These are phyloP conservation scores for Silene vulgaris DNA, from an alignment of 179 eudicot species.

Conservation along the genomic window DNA sequence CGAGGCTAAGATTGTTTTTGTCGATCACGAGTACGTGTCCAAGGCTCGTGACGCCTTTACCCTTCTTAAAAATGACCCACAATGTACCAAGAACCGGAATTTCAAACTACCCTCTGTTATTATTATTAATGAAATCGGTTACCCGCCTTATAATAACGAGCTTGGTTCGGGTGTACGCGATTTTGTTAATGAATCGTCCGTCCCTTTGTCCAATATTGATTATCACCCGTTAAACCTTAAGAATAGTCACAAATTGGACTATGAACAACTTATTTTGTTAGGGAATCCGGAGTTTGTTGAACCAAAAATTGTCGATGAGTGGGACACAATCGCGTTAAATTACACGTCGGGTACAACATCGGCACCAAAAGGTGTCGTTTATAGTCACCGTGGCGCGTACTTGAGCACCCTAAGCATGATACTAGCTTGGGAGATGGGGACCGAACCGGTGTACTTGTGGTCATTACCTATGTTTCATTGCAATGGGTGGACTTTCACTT, in stretches of 20 bases:
- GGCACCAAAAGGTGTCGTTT: conserved; percentile 64
- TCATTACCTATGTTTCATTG: conserved; percentile 78
- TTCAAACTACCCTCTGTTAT: conserved; percentile 31
- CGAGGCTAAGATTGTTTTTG: conserved; percentile 51
- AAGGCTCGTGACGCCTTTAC: conserved; percentile 45
- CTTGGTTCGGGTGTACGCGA: conserved; percentile 16
- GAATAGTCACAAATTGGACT: conserved; percentile 16
- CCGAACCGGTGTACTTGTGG: conserved; percentile 58
- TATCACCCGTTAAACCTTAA: conserved; percentile 12
- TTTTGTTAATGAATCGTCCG: conserved; percentile 9
- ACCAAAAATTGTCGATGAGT: conserved; percentile 34
- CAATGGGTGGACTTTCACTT: conserved; percentile 84
- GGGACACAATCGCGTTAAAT: conserved; percentile 61
- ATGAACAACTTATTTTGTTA: conserved; percentile 26
- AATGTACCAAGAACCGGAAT: not conserved
- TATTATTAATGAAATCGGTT: conserved; percentile 48
- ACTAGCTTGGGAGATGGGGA: conserved; percentile 60
- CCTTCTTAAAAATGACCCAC: conserved; percentile 21
- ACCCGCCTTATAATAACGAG: conserved; percentile 20
- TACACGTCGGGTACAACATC: conserved; percentile 80
- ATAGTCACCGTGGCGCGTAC: conserved; percentile 70
- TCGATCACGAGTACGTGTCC: conserved; percentile 48
- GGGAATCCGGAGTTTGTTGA: conserved; percentile 30
- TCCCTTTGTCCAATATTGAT: conserved; percentile 25
- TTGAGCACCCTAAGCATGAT: conserved; percentile 53